These are phyloP conservation scores for Papilionanthe hybrid DNA, from an alignment of 116 monocot species.

Conservation along the genomic window DNA sequence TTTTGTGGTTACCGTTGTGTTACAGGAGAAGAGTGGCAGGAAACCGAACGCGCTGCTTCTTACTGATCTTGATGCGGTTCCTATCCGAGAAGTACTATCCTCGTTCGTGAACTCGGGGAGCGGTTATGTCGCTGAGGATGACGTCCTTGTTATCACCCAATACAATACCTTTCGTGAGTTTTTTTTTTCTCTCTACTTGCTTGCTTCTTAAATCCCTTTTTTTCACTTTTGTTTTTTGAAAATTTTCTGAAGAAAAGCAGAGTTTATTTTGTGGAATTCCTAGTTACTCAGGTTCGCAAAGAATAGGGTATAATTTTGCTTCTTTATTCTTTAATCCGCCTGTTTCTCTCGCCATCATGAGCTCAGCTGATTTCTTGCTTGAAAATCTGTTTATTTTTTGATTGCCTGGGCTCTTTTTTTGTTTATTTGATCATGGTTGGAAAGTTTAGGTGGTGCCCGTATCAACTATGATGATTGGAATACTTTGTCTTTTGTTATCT, in stretches of 20 bases:
- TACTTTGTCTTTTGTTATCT: not conserved
- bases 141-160: constrained; percentile 1
- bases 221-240: not conserved
- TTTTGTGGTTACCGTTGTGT: not conserved
- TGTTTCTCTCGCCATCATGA: no score
- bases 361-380: no score
- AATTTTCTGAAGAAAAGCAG: not conserved
- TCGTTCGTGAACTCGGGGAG: constrained; percentile 1
- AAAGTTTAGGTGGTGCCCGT: not conserved
- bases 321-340: not conserved
- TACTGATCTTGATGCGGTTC: not conserved
- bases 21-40: not conserved
- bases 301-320: no score
- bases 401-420: no score
- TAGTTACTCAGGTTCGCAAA: no score
- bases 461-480: not conserved
- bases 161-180: not conserved
- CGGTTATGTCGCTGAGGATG: not conserved
- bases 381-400: no score
- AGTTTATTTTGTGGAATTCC: not conserved
- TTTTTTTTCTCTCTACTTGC: not conserved
- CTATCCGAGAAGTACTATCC: constrained; percentile 1
- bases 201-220: not conserved
- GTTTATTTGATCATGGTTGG: no score
- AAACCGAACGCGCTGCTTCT: not conserved